These are phyloP conservation scores for Candida railenensis DNA, from an alignment of 805 yeast species.

Conservation along the genomic window DNA sequence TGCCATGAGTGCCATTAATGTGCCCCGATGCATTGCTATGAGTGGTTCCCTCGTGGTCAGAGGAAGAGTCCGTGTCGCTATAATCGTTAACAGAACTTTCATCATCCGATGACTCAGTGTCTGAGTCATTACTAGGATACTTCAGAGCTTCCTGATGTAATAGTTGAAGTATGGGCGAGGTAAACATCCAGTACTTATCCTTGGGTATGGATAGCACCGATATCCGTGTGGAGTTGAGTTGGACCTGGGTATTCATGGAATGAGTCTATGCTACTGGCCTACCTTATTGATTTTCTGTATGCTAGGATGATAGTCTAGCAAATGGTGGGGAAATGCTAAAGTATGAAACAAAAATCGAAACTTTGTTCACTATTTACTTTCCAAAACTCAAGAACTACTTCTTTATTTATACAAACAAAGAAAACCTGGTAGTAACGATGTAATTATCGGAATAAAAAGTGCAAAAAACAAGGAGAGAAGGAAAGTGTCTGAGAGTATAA, in stretches of 20 bases:
- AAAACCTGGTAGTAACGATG: no score
- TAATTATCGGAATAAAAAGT: not conserved
- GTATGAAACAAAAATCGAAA: no score
- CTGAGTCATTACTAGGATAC: conserved; percentile 10
- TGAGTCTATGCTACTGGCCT: not conserved
- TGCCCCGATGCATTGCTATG: not conserved
- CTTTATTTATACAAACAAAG: no score
- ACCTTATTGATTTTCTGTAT: not conserved
- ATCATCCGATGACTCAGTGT: conserved; percentile 7
- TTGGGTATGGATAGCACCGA: conserved; percentile 55
- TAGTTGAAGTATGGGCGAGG: conserved; percentile 49
- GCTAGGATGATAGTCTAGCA: no score
- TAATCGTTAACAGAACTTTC: conserved; percentile 5
- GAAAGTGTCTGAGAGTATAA: not conserved
- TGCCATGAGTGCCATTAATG: not conserved
- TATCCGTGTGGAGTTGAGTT: conserved; percentile 44
- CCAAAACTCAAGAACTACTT: no score
- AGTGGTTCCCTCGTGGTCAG: not conserved
- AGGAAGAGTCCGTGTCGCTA: not conserved
- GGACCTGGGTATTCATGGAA: conserved; percentile 46
- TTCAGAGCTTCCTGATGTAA: conserved; percentile 35
- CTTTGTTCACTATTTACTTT: no score
- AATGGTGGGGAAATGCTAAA: no score
- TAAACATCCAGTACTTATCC: conserved; percentile 51
- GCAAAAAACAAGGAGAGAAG: not conserved